Percentiles rank a stretch among this genome's conserved stretches.
phyloP scores from a whole-genome alignment of 139 green algal genomes.

The Trebouxia sp. region DNA sequence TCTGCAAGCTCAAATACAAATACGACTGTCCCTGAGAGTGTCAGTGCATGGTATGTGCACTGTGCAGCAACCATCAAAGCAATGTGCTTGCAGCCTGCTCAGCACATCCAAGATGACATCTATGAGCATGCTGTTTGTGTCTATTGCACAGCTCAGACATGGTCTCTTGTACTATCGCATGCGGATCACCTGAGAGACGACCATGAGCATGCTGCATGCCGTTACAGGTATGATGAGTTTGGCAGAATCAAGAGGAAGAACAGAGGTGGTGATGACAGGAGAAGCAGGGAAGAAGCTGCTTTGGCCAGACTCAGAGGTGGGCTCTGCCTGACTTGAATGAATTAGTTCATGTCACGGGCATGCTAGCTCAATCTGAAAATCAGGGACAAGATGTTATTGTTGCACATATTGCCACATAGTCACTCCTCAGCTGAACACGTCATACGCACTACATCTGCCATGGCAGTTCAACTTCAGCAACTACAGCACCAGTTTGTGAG shows the following conservation, averaged over 20 bases:
- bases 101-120: not conserved
- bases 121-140: not conserved
- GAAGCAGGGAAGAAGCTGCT: conserved; percentile 67
- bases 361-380: too few species aligned
- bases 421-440: too few species aligned
- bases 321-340: not conserved
- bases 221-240: conserved; percentile 80
- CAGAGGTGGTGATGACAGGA: conserved; percentile 47
- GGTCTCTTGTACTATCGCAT: not conserved
- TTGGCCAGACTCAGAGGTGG: conserved; percentile 57
- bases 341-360: too few species aligned
- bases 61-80: not conserved
- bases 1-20: too few species aligned
- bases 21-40: too few species aligned
- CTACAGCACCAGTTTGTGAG: too few species aligned
- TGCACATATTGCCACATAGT: too few species aligned
- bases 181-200: not conserved
- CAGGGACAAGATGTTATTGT: too few species aligned
- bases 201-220: too few species aligned
- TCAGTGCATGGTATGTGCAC: not conserved
- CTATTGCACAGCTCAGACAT: conserved; percentile 26
- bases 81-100: not conserved
- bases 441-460: too few species aligned
- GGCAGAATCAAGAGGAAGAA: conserved; percentile 72
- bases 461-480: too few species aligned